Evolutionary conservation across 805 yeast species (phyloP), one percentile per base, ranked within the genome.

Genomic region (Diddensiella santjacobensis): DNA sequence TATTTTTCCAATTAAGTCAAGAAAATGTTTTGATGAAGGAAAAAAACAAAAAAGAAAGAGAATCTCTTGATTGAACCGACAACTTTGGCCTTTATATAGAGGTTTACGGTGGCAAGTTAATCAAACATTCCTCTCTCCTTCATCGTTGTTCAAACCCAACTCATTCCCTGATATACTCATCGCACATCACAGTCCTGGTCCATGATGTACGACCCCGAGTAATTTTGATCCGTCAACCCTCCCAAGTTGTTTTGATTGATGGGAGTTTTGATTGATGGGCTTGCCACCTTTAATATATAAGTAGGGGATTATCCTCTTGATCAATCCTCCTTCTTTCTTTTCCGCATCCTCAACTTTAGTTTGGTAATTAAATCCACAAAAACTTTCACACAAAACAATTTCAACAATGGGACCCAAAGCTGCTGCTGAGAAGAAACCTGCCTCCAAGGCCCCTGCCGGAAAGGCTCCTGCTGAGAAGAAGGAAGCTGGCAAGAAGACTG

Each of bases 381-480:
- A 61, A 54, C 52, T 60, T 57, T 18, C 26, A 35, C 42, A 24
- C 23, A 46, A 26, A 8, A 8, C 11, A 36, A 24, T 42, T 42
- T 22, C 35, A 50, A 59, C 52, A 64, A 71, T 71, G 74, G 65
- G 73, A 53, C 64, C 73, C 41, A 67, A 66, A 55, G 62, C 65
- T 49, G 71, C 74, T 66, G 83, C 81, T 66, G 81, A 77, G 69
- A 78, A 79, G 80, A 78, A 79, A 68, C 83, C 83, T 64, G 65
- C 63, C 58, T 65, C 70, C 50, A 71, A 71, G 69, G 73, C 74
- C 54, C 76, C 77, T 57, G 98, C 97, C 71, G 90, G 96, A 66
- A 90, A 90, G 77, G 96, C 96, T 60, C 96, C 96, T 68, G 95
- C 95, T 72, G 95, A 86, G 74, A 87, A 88, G 83, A 88, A 87